These are phyloP conservation scores for Aeschynomene evenia DNA, from an alignment of 306 rosid species.

Conservation along the genomic window DNA sequence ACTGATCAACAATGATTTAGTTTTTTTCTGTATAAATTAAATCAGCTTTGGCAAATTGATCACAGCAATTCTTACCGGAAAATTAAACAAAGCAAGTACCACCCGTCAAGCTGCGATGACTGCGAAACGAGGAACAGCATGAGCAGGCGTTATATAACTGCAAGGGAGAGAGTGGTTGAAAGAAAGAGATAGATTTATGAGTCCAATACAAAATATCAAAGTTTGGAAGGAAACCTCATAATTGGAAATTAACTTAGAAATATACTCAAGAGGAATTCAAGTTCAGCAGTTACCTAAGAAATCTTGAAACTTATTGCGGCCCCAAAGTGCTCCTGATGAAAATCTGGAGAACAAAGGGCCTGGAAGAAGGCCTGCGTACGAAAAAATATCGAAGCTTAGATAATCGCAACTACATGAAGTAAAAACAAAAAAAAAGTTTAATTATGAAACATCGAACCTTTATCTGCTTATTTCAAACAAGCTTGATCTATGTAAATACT, in stretches of 20 bases:
- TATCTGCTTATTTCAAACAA: slow-evolving; percentile 54
- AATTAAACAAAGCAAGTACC: slow-evolving; percentile 47
- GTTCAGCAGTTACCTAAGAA: slow-evolving; percentile 48
- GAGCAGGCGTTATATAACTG: slow-evolving; percentile 58
- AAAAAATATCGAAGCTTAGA: slow-evolving; percentile 37
- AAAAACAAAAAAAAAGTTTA: slow-evolving; percentile 30
- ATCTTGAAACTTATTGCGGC: slow-evolving; percentile 48
- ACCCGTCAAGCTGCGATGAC: slow-evolving; percentile 58
- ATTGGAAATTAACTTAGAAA: not conserved
- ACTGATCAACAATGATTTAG: not conserved
- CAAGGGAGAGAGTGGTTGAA: slow-evolving; percentile 12
- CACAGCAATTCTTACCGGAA: slow-evolving; percentile 42
- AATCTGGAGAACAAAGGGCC: slow-evolving; percentile 71
- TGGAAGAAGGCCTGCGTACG: slow-evolving; percentile 54
- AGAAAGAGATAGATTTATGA: not conserved
- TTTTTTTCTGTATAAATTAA: no score
- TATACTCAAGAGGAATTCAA: not conserved
- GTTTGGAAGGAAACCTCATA: not conserved
- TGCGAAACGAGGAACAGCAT: slow-evolving; percentile 49
- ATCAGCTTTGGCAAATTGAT: no score
- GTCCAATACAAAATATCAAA: not conserved
- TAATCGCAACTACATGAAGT: not conserved
- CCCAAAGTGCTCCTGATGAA: slow-evolving; percentile 73
- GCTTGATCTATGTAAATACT: slow-evolving; percentile 43
- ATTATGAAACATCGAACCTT: slow-evolving; percentile 41